Base-by-base conservation (phyloP, 306 rosid species). In the Sesbania bispinosa region DNA sequence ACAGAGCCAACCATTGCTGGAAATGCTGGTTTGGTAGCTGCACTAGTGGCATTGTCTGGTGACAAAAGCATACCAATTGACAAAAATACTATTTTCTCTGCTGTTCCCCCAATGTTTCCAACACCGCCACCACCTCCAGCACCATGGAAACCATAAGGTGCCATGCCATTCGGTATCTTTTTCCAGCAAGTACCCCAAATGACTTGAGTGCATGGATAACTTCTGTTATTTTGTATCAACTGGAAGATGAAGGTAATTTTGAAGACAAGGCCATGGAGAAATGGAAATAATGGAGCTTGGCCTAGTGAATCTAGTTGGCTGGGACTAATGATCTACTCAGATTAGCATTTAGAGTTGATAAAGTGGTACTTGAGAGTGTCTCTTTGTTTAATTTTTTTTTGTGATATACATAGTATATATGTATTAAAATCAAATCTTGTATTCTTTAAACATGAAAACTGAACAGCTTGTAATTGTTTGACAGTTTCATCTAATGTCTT, bases 81-180 rank as follows among this genome's bases (percentile, higher is more conserved):
- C 78, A 93, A 90, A 78, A 93, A 93, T 75, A 93, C 97, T 9
- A 73, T 93, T 61, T 93, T 93, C 90, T 88, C 96, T 3, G 93
- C 98, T 10, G 89, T 93, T 79, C 98, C 98, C 8, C 98, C 98
- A 0, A 90, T 93, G 98, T 93, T 93, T 66, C 98, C 98, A 21
- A 93, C 96, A 42, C 98, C 98, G 1, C 98, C 98, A 2, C 98
- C 98, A n/a, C 98, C 98, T 57, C 98, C 98, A 36, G 94, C 98
- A 24, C 98, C 98, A 26, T 93, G 98, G 98, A 93, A 84, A 77
- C 98, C 98, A 46, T 93, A 83, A 85, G 74, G 47, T 30, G 19
- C 46, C 16, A 10, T 16, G 24, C 41, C 11, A 21, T 62, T 46
- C 1, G 4, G 38, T 48, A 14, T 27, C 45, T 66, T 70, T 39